Conservation (phyloP, 2,329 filamentous ascomycete species). For the Colletotrichum eleusines region DNA sequence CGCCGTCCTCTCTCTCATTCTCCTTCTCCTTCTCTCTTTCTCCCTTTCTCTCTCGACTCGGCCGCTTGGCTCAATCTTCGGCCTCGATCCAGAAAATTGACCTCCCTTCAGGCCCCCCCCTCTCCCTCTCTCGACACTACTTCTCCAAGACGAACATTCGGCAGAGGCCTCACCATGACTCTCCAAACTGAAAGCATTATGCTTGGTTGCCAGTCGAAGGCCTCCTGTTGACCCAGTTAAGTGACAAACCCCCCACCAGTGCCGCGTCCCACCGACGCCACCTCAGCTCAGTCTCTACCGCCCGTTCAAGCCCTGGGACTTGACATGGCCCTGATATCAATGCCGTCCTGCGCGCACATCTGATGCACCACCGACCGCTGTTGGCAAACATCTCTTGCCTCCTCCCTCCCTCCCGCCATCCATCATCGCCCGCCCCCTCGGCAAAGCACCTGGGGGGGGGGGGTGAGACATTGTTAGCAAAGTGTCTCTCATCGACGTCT, state of each 20-base stretch:
- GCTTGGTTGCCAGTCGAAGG: constrained; percentile 9
- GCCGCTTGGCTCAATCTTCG: neutral
- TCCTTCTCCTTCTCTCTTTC: too few relatives aligned
- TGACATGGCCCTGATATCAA: constrained; percentile 9
- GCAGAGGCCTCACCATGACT: constrained; percentile 5
- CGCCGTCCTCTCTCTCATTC: neutral
- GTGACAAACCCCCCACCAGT: constrained; percentile 4
- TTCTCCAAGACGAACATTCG: neutral
- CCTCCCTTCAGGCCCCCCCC: constrained; percentile 1
- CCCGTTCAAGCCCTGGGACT: constrained; percentile 24
- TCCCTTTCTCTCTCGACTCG: neutral
- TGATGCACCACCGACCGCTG: constrained; percentile 28
- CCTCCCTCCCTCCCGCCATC: neutral
- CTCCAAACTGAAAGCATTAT: neutral
- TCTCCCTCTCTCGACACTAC: constrained; percentile 1
- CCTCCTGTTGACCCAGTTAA: constrained; percentile 17
- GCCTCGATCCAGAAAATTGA: constrained; percentile 29
- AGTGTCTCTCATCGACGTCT: constrained; percentile 27
- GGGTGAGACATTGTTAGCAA: constrained; percentile 26
- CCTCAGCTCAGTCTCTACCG: constrained; percentile 32
- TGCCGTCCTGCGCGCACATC: neutral
- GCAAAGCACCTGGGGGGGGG: constrained; percentile 29
- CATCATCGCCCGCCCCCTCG: constrained; percentile 25
- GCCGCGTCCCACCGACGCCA: constrained; percentile 19
- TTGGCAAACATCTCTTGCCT: constrained; percentile 38